A percentile compares a stretch with the other conserved stretches of the same genome.
These are phyloP conservation scores for Emericellopsis atlantica DNA, from an alignment of 2,329 filamentous ascomycete species.

Conservation along the genomic window DNA sequence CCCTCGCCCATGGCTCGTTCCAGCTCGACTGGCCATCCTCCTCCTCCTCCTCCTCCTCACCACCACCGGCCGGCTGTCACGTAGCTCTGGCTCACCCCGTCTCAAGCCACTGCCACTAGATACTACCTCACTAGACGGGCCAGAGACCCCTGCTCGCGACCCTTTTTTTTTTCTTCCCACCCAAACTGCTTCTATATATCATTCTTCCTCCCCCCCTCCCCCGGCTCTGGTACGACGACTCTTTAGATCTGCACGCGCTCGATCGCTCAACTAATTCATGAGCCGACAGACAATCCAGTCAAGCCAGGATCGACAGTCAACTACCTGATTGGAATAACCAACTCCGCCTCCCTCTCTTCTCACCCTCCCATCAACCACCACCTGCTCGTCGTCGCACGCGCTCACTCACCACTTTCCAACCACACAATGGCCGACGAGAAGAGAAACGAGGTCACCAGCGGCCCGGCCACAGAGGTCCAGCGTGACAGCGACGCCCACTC, in stretches of 20 bases:
- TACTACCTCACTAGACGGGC: neutral
- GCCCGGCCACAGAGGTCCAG: slow-evolving; percentile 5
- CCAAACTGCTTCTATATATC: neutral
- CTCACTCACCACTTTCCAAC: neutral
- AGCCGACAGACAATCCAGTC: neutral
- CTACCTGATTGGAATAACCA: neutral
- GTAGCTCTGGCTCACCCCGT: neutral
- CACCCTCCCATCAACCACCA: neutral
- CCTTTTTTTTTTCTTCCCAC: neutral
- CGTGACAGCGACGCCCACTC: neutral
- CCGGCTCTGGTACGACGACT: neutral
- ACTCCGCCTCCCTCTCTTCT: slow-evolving; percentile 1
- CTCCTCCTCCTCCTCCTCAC: neutral
- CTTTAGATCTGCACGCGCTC: neutral
- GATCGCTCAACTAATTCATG: neutral
- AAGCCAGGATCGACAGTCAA: neutral
- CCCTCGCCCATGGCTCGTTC: neutral
- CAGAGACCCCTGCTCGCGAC: neutral
- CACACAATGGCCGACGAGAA: slow-evolving; percentile 12
- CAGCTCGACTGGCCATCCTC: neutral
- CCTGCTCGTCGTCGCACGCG: neutral
- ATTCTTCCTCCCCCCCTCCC: neutral
- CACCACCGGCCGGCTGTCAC: neutral
- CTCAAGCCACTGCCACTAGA: neutral
- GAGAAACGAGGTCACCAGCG: slow-evolving; percentile 6